Evolutionary conservation across 164 flowering plant species (phyloP), one percentile per base, ranked within the genome.

Genomic region (Brasenia schreberi): DNA sequence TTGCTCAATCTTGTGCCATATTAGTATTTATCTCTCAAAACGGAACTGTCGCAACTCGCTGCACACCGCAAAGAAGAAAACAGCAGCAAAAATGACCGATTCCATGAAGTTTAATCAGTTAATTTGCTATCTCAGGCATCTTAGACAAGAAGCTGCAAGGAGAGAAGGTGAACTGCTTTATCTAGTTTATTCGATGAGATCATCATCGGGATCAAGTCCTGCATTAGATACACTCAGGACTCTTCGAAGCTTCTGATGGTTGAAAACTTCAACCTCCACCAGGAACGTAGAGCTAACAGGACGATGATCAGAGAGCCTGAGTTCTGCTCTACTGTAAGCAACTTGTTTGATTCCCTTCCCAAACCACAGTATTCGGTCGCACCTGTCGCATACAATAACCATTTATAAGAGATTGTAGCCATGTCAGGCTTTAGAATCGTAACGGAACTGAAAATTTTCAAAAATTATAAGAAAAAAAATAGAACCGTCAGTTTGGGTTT

Each of bases 301-400:
- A 60, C 97, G 86, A 80, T 95, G 99, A 74, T 95, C 97, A 17
- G 99, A 95, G 18, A 91, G 78, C 69, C 69, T 79, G 19, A 79
- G 64, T 23, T 92, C 93, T 61, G 94, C 74, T 19, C 81, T 73
- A 43, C 68, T 76, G 80, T 95, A 95, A 23, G 73, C 80, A n/a
- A 89, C 81, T 67, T 92, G 99, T 67, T 77, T 88, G 71, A 95
- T 85, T 49, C 87, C 88, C 75, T 83, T 87, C 58, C 99, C 99
- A 1, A 79, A 73, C 96, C 96, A 91, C 4, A 92, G 78, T 73
- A 95, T 86, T 17, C 99, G 83, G 64, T 95, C 99, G 74, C 99
- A 95, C 97, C 99, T 94, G 82, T 78, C 77, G 42, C 62, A 60
- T 60, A n/a, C 27, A 60, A 19, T 7, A 60, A 45, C 53, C 14